Base-by-base conservation (phyloP, 352 stramenopile species). In the Globisporangium nodosum region DNA sequence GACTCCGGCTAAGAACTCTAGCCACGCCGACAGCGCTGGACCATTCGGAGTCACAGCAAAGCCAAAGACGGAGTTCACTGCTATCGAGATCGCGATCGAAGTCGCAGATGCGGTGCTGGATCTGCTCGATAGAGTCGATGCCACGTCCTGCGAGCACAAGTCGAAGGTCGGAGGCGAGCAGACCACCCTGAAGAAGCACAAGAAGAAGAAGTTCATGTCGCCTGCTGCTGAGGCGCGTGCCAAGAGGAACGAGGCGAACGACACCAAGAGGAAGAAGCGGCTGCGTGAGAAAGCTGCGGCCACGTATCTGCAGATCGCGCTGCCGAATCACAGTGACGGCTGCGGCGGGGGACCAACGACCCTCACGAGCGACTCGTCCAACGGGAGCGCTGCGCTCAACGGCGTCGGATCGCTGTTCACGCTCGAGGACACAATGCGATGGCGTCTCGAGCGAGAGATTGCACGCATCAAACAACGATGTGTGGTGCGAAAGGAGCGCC, bases 341-440 rank as follows among this genome's bases (percentile, higher is more conserved):
- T 45, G 49, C 31, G n/a, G 12, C 31, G 30, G 3, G 12, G 16
- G 3, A 53, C 24, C 3, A 3, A 24, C 15, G 8, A 31, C 8
- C 3, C 6, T 7, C 18, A n/a, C 13, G 49, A 3, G 27, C 37
- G 33, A 47, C 21, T n/a, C 33, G 33, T 18, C 33, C 12, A 2
- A 4, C 27, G 16, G 20, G 3, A 35, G 46, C 0, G 4, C 30
- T 15, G 35, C 18, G 13, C 37, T 40, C 12, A 54, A 24, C 5
- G 55, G 53, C 13, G 72, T 80, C 7, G 78, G 78, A 0, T 61
- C 66, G 40, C 58, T 90, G 7, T 90, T 90, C 43, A 74, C 72
- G 1, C 54, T 61, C 1, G 72, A 87, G 12, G 78, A 90, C 45
- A 73, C 76, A 3, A 39, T 54, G 15, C 51, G 61, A 13, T 90